Percentiles rank a stretch among this genome's conserved stretches.
phyloP scores from a whole-genome alignment of 2,329 filamentous ascomycete genomes.

The Blastomyces parvus region DNA sequence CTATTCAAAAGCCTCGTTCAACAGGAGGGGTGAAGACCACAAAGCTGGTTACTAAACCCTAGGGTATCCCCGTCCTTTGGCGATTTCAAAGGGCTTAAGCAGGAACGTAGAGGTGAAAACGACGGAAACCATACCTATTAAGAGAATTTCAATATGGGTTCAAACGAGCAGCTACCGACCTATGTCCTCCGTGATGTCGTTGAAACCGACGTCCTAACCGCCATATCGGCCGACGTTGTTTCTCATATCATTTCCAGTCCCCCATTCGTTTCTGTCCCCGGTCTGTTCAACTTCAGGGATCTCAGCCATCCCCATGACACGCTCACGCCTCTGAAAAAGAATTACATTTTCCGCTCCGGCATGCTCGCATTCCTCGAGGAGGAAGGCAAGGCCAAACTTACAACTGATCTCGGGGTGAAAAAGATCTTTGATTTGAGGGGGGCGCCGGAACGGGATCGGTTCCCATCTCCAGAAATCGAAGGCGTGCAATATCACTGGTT shows the following conservation, averaged over 20 bases:
- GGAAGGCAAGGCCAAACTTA: slow-evolving; percentile 45
- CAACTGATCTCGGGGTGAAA: slow-evolving; percentile 45
- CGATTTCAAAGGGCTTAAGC: not conserved
- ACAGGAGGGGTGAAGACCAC: not conserved
- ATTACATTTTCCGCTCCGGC: slow-evolving; percentile 57
- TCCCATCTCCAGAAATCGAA: slow-evolving; percentile 38
- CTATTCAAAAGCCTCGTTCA: not conserved
- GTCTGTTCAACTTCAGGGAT: slow-evolving; percentile 59
- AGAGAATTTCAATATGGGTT: slow-evolving; percentile 3
- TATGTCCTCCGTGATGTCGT: slow-evolving; percentile 10
- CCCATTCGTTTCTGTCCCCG: slow-evolving; percentile 33
- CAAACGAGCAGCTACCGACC: not conserved
- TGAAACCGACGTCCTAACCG: slow-evolving; percentile 10
- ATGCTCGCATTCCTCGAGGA: slow-evolving; percentile 53
- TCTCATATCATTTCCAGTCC: slow-evolving; percentile 7
- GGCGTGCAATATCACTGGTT: slow-evolving; percentile 48
- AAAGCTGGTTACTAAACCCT: not conserved
- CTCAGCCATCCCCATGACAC: slow-evolving; percentile 44
- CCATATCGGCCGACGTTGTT: slow-evolving; percentile 8
- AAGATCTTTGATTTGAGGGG: slow-evolving; percentile 61
- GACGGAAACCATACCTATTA: not conserved
- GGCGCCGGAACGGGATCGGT: slow-evolving; percentile 33
- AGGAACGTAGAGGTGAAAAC: not conserved
- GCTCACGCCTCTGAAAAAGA: slow-evolving; percentile 22
- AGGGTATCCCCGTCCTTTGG: not conserved